Evolutionary conservation across 352 stramenopile species (phyloP).

Genomic region (Phytophthora fragariae): DNA sequence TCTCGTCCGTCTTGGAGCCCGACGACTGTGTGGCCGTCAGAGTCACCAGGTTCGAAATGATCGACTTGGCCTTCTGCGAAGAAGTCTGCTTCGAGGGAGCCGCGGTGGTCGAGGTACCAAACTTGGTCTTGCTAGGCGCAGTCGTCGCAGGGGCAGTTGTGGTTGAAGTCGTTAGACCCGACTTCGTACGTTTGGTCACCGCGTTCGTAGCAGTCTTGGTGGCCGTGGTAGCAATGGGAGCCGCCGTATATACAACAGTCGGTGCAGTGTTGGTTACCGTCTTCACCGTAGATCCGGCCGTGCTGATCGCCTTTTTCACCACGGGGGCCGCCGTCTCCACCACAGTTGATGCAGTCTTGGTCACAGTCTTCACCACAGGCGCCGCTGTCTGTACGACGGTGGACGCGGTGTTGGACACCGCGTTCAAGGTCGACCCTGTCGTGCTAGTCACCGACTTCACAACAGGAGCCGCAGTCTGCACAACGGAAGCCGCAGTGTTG

Average conservation of each 20-base stretch:
- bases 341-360: background rate
- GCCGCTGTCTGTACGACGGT: slow-evolving; percentile 4
- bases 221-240: background rate
- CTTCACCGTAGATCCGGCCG: slow-evolving; percentile 1
- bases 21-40: slow-evolving; percentile 34
- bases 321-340: background rate
- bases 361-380: slow-evolving; percentile 6
- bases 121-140: slow-evolving; percentile 18
- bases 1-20: slow-evolving; percentile 17
- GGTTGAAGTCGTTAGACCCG: slow-evolving; percentile 5
- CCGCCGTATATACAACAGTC: background rate
- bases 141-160: slow-evolving; percentile 5
- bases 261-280: slow-evolving; percentile 8
- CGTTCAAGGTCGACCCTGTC: background rate
- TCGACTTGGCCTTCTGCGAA: slow-evolving; percentile 14
- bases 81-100: slow-evolving; percentile 9
- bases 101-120: slow-evolving; percentile 15
- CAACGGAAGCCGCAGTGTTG: slow-evolving; percentile 14
- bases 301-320: background rate
- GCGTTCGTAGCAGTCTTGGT: slow-evolving; percentile 6
- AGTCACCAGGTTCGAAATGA: slow-evolving; percentile 24
- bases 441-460: background rate
- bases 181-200: slow-evolving; percentile 13
- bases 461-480: background rate
- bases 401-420: background rate